Base-by-base conservation (phyloP, 163 green algal genomes). In the Picocystis sp. region DNA sequence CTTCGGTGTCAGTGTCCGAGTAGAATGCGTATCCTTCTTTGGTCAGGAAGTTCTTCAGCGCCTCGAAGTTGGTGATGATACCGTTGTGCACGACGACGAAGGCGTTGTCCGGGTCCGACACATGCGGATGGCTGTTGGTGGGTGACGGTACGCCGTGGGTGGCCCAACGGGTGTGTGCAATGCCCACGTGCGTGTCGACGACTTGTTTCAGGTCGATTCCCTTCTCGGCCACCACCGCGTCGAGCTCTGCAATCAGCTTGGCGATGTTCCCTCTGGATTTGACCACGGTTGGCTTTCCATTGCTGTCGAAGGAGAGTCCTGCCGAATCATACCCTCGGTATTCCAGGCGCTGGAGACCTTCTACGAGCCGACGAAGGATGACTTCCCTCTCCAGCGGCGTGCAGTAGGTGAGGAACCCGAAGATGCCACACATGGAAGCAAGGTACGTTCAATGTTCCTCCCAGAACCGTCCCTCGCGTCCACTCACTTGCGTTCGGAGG, bases 11-110 rank as follows among this genome's bases (percentile, higher is more conserved):
- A 22, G 91, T 98, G 13, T 98, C 90, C 3, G 79, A 87, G 43
- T 82, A 71, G 63, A 99, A 99, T n/a, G 43, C 19, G 35, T 65
- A 73, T n/a, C 69, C 66, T 15, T 74, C 55, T 23, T 47, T 22
- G 15, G 58, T 17, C 17, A 77, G 58, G 11, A 70, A 70, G 52
- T 63, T 59, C 54, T 67, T 70, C 48, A 77, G 47, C 19, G 43
- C 56, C 55, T 65, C 52, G 2, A 8, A 92, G 77, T 98, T 98
- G 25, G 89, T 98, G 77, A 99, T 94, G 67, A 98, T 98, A 43
- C 90, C 91, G 56, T 97, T 98, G 81, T 98, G 88, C 29, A 97
- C 88, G 11, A 98, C 84, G 15, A 92, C 70, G 66, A 97, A 99
- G 59, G 92, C 77, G 54, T 77, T 68, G 33, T 65, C 67, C 0